phyloP scores from a whole-genome alignment of 208 protist species.

The Plasmodiophora brassicae region DNA sequence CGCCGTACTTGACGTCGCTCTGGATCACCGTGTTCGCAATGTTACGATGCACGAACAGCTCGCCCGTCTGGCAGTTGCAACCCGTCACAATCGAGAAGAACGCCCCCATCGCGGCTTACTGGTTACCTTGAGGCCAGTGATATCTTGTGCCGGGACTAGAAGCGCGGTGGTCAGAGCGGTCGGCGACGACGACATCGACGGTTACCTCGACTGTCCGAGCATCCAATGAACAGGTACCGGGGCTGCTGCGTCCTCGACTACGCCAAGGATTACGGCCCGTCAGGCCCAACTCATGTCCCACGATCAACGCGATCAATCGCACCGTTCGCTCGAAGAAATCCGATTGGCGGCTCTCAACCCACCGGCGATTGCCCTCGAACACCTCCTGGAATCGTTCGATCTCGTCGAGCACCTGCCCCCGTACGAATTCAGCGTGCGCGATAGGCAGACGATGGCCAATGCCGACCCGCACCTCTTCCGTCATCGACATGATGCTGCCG shows the following conservation, averaged over 20 bases:
- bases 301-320: too few relatives aligned
- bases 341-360: not conserved
- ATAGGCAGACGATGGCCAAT: too few relatives aligned
- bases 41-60: conserved; percentile 40
- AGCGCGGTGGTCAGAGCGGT: not conserved
- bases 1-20: not conserved
- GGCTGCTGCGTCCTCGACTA: not conserved
- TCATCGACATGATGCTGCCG: too few relatives aligned
- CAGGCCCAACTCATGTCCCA: too few relatives aligned
- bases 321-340: not conserved
- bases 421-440: too few relatives aligned
- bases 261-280: too few relatives aligned
- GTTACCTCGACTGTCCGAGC: conserved; percentile 32
- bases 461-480: too few relatives aligned
- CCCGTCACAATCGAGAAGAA: too few relatives aligned
- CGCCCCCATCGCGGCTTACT: too few relatives aligned
- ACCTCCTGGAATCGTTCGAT: not conserved
- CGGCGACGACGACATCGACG: not conserved
- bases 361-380: not conserved
- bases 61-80: too few relatives aligned
- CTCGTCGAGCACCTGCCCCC: too few relatives aligned
- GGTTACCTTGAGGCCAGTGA: conserved; percentile 1
- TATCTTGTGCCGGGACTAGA: not conserved
- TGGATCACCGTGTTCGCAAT: conserved; percentile 33
- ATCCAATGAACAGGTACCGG: conserved; percentile 19